Evolutionary conservation across 1,284 basidiomycete genomes (phyloP), one percentile per base, ranked within the genome.

Genomic region (Coniophora puteana): DNA sequence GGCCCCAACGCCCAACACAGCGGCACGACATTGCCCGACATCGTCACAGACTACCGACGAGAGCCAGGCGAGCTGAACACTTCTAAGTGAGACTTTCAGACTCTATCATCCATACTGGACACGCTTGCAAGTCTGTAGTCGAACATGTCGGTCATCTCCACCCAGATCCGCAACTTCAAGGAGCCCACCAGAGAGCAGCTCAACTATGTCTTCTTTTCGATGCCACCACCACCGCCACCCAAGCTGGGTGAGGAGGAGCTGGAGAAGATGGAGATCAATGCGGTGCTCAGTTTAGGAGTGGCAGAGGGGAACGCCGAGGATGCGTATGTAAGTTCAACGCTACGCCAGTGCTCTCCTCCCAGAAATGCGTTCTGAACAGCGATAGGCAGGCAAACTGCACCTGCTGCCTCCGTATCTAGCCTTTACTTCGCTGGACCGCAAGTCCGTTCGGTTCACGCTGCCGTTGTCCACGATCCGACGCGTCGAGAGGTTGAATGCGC

Each of bases 401-500:
- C 74, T 99, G 28, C 78, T 96, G 36, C 81, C 91, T 18, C 91
- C 93, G 1, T 99, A 92, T 65, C 73, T 99, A 10, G 83, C 90
- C 40, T 99, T 99, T 66, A 72, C 84, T 21, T 96, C 93, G 8
- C 69, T 96, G 28, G 95, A 98, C 61, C 83, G 89, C 58, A 89
- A 92, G 57, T 93, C 90, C 20, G 93, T 94, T 47, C 78, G 88
- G 33, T 93, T 94, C 67, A 91, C 92, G 2, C 68, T 99, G 14
- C 96, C 96, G 31, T 73, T 99, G 26, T 93, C 89, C 46, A 94
- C 93, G 3, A 84, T 99, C 48, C 79, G 96, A 29, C 74, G 96
- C 29, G 96, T 99, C n/a, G 96, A 99, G 65, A 73, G 94, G 29
- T 70, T 93, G 39, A 93, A 93, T 62, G 88, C 90, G 16, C 77